A percentile compares a stretch with the other conserved stretches of the same genome.
Conservation (phyloP, 2,329 filamentous ascomycete genomes). For the Ceratocystis albifundus region DNA sequence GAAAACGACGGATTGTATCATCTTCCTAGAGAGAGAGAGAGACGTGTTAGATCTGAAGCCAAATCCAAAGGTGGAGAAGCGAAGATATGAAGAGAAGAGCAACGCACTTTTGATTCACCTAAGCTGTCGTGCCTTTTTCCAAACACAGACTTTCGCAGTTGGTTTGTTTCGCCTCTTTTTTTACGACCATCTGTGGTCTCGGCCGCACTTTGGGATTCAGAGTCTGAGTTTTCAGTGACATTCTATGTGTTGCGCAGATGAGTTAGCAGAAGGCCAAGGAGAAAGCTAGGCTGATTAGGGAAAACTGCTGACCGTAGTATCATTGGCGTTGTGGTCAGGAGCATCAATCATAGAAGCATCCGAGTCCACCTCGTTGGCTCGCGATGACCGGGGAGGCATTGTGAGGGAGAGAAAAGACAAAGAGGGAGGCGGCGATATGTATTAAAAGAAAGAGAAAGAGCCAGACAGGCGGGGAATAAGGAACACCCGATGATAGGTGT, state of each 20-base stretch:
- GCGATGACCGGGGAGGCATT: conserved; percentile 46
- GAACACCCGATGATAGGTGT: neutral
- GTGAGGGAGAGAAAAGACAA: conserved; percentile 25
- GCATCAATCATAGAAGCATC: conserved; percentile 55
- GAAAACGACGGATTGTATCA: conserved; percentile 86
- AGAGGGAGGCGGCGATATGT: neutral
- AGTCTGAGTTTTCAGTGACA: conserved; percentile 54
- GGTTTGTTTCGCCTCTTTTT: conserved; percentile 74
- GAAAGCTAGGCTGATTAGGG: no score
- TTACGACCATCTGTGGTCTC: conserved; percentile 65
- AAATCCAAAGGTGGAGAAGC: conserved; percentile 18
- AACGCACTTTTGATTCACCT: conserved; percentile 74
- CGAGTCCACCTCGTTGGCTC: conserved; percentile 42
- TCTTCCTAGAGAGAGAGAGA: conserved; percentile 53
- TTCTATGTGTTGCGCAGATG: conserved; percentile 33
- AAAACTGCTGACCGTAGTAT: conserved; percentile 17
- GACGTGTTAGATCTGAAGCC: conserved; percentile 3
- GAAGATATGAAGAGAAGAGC: conserved; percentile 13
- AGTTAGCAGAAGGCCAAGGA: neutral
- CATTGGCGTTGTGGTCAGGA: conserved; percentile 34
- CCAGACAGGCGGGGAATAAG: no score
- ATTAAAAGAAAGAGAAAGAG: no score
- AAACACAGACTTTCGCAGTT: conserved; percentile 82
- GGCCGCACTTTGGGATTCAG: conserved; percentile 74
- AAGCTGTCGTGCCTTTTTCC: conserved; percentile 89